These are phyloP conservation scores for Hymenoscyphus fructigenus DNA, from an alignment of 2,329 filamentous ascomycete species.

Conservation along the genomic window DNA sequence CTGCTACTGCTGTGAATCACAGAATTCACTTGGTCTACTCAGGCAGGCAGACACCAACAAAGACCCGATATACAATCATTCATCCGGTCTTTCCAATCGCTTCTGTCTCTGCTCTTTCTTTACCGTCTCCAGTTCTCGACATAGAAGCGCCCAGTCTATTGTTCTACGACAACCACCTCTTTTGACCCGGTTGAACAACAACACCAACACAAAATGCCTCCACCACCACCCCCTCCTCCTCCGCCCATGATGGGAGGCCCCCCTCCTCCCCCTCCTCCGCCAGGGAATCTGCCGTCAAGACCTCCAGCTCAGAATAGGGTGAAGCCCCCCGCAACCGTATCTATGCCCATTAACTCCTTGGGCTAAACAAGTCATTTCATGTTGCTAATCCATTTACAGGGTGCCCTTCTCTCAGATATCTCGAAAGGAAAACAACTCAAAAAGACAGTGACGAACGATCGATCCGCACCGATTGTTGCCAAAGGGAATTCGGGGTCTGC, in stretches of 20 bases:
- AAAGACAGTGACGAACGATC: conserved; percentile 88
- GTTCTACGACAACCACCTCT: conserved; percentile 3
- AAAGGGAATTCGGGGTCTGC: conserved; percentile 54
- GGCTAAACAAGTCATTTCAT: conserved; percentile 26
- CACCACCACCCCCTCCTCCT: conserved; percentile 71
- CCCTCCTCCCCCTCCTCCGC: conserved; percentile 66
- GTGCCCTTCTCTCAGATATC: conserved; percentile 85
- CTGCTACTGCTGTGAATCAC: neutral
- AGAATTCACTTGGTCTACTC: neutral
- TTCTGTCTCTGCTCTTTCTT: neutral
- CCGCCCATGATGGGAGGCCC: conserved; percentile 50
- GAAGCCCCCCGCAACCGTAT: conserved; percentile 40
- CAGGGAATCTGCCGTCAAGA: conserved; percentile 53
- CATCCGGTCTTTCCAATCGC: neutral
- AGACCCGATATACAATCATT: neutral
- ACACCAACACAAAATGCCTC: conserved; percentile 22
- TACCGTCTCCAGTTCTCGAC: neutral
- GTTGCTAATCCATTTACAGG: conserved; percentile 51
- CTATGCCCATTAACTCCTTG: conserved; percentile 23
- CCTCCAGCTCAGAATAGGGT: conserved; percentile 64
- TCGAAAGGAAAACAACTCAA: conserved; percentile 75
- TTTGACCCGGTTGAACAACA: neutral
- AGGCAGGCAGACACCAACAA: neutral
- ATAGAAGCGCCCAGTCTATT: neutral
- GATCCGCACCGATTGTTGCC: conserved; percentile 74